Evolutionary conservation across 495 filamentous ascomycete species (phyloP).

Genomic region (Recurvomyces mirabilis): DNA sequence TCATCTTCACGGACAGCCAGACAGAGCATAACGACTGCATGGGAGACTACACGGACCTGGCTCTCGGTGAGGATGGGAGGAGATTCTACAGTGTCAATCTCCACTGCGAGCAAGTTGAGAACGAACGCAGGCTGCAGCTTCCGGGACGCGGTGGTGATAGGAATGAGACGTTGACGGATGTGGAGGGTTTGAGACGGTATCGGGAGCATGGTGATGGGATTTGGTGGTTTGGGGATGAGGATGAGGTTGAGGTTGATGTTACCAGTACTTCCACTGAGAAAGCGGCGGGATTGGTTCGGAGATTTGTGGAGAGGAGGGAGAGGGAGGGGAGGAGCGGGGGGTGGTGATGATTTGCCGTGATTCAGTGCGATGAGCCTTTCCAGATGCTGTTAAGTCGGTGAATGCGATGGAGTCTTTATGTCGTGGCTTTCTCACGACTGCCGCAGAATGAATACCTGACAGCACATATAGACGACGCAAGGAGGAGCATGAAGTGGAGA

Average conservation of each 20-base stretch:
- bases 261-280: neutral
- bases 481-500: too few species aligned
- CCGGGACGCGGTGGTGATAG: neutral
- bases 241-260: slow-evolving; percentile 9
- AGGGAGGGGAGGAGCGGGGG: neutral
- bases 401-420: too few species aligned
- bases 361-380: too few species aligned
- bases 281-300: neutral
- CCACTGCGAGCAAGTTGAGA: slow-evolving; percentile 2
- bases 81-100: slow-evolving; percentile 5
- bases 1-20: slow-evolving; percentile 14
- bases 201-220: neutral
- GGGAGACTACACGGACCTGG: slow-evolving; percentile 7
- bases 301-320: slow-evolving; percentile 1
- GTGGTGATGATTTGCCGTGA: too few species aligned
- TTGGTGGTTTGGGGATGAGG: slow-evolving; percentile 2
- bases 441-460: too few species aligned
- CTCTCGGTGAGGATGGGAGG: neutral
- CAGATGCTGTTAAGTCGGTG: too few species aligned
- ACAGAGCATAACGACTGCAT: slow-evolving; percentile 11
- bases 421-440: too few species aligned
- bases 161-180: slow-evolving; percentile 5
- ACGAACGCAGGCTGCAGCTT: slow-evolving; percentile 1
- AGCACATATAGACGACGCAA: too few species aligned
- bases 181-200: neutral